Evolutionary conservation across 345 rosid species (phyloP), one percentile per base, ranked within the genome.

Genomic region (Moricandia moricandioides): DNA sequence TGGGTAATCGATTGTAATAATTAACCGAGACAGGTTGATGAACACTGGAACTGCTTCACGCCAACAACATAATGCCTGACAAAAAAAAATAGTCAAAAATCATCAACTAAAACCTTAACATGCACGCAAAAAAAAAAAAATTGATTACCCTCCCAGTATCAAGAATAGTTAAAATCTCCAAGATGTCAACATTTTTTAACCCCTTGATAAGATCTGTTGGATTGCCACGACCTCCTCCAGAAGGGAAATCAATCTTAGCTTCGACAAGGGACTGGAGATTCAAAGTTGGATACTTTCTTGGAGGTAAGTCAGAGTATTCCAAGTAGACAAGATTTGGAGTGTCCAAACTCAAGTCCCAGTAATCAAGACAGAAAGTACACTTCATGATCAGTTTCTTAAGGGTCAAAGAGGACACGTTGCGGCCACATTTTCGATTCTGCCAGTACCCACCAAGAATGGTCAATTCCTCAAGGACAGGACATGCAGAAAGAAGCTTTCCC

Each of bases 141-240:
- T 35, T 35, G 39, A 34, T 52, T 67, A 67, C 61, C 71, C 3
- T 4, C 12, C 33, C 34, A 54, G 62, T 52, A 1, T 2, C 0
- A 7, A 3, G 1, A 54, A 39, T 3, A 2, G 33, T 52, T 40
- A 17, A 65, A 4, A 69, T 24, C 54, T 55, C 73, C 54, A 69
- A 69, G 63, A n/a, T 24, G 14, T 69, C 7, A 5, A 69, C 64
- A 69, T 69, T 55, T 56, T 54, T 69, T 26, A 69, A 69, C 24
- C 63, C 62, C 62, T 55, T 69, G 10, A 56, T 39, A n/a, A 69
- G 37, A 69, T 69, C 56, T n/a, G 55, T 69, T 39, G 55, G 73
- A 69, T 26, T 57, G 9, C 63, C 5, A 10, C 3, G 0, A 8
- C 0, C 37, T 0, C 2, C 7, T 1, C 8, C 31, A 3, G 31